Base-by-base conservation (phyloP, 345 rosid species). In the Eucalyptus sp. region DNA sequence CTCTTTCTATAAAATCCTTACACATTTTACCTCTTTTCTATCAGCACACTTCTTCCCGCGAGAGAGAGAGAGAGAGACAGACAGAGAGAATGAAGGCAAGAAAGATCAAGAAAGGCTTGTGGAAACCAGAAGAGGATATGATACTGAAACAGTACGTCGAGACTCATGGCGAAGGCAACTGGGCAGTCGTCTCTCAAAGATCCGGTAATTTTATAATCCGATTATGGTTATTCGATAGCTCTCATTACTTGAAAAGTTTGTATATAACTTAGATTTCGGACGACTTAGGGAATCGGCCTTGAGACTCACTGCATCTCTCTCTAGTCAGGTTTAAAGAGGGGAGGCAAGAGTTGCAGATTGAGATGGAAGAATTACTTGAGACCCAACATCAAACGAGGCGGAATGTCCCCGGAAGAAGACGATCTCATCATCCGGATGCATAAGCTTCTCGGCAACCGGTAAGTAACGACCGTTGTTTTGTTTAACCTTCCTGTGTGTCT, bases 71-170 rank as follows among this genome's bases (percentile, higher is more conserved):
- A 54, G 27, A 64, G 71, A 62, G 37, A 62, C 16, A 25, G 24
- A 31, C 8, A 33, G 46, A 71, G 83, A 76, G 83, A 41, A 76
- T 76, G 83, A 76, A 76, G 83, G 83, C 29, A 20, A 76, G 48
- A 76, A 43, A 11, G 48, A 11, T 41, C 83, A 95, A 92, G 92
- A 95, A 94, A 90, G 99, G 97, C 7, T 89, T 97, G 89, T 97
- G 98, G 99, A 97, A 94, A 89, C 98, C 99, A 58, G 99, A 96
- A 88, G 99, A 96, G 92, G 99, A 97, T 92, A 60, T 93, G 92
- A 92, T 95, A 54, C 91, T 97, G 86, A 95, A 91, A 92, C 92
- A 92, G 50, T 95, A 96, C 46, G 92, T 96, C 3, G 96, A 95
- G 90, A 92, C 96, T 88, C 94, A 97, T 88, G 99, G 99, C 49